phyloP scores from a whole-genome alignment of 257 asterid species.

The Gardenia jasminoides region DNA sequence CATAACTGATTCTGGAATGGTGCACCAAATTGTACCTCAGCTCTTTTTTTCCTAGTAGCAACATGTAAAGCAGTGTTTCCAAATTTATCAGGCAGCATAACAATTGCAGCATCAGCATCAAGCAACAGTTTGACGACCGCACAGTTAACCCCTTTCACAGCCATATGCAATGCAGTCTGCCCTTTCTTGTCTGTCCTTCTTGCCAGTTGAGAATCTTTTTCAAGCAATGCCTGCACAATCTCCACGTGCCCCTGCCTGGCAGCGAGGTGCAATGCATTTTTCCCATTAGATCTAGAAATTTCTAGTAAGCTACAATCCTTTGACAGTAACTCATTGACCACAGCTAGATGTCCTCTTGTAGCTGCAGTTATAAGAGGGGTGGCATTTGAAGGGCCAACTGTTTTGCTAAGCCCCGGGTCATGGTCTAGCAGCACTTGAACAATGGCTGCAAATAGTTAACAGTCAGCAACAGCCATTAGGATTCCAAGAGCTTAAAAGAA shows the following conservation, averaged over 20 bases:
- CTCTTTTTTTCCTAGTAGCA: conserved; percentile 52
- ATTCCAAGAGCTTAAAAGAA: not conserved
- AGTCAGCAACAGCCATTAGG: not conserved
- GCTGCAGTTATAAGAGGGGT: conserved; percentile 63
- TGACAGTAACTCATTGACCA: conserved; percentile 43
- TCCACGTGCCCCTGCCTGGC: conserved; percentile 59
- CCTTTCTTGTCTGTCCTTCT: conserved; percentile 57
- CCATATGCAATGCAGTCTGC: conserved; percentile 63
- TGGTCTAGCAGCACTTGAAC: conserved; percentile 49
- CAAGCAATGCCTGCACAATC: conserved; percentile 50
- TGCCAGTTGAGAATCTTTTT: conserved; percentile 48
- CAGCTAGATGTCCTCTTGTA: conserved; percentile 44
- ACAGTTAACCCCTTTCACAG: conserved; percentile 51
- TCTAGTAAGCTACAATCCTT: conserved; percentile 52
- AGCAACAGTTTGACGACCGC: conserved; percentile 48
- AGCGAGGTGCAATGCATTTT: conserved; percentile 54
- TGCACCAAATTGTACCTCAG: conserved; percentile 38
- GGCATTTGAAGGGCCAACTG: conserved; percentile 52
- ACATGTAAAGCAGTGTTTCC: conserved; percentile 51
- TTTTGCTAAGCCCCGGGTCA: conserved; percentile 49
- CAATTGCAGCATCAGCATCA: conserved; percentile 57
- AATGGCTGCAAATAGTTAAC: conserved; percentile 32
- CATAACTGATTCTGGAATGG: not conserved
- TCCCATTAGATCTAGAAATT: conserved; percentile 48
- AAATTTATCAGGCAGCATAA: conserved; percentile 51